Evolutionary conservation across 2,329 filamentous ascomycete genomes (phyloP).

Genomic region (Fusarium staphyleae): DNA sequence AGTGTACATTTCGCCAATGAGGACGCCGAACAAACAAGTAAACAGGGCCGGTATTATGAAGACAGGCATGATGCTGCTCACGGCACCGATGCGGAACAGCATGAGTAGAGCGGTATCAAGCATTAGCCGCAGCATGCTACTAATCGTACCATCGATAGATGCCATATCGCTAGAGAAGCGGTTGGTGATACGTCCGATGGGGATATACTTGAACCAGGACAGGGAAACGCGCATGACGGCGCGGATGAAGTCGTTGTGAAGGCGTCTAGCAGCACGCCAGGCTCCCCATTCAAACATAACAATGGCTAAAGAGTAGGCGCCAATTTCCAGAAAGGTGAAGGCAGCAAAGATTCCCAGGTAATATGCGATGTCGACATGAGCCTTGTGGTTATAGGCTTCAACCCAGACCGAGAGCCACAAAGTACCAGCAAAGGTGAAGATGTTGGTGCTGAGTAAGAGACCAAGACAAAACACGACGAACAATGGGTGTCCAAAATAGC

Average conservation of each 20-base stretch:
- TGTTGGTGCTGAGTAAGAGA: conserved; percentile 51
- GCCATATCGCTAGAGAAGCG: conserved; percentile 64
- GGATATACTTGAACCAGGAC: conserved; percentile 63
- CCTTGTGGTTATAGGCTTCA: conserved; percentile 55
- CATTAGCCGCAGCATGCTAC: conserved; percentile 53
- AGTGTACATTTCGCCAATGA: conserved; percentile 59
- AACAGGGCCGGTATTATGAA: conserved; percentile 57
- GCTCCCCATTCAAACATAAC: conserved; percentile 61
- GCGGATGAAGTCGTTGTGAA: conserved; percentile 61
- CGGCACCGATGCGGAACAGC: conserved; percentile 55
- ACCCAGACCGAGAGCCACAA: conserved; percentile 63
- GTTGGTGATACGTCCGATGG: conserved; percentile 61
- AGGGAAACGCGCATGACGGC: conserved; percentile 62
- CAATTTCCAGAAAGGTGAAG: conserved; percentile 53
- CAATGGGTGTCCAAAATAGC: conserved; percentile 56
- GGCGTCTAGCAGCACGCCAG: conserved; percentile 61
- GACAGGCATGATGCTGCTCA: conserved; percentile 60
- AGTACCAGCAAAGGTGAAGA: conserved; percentile 52
- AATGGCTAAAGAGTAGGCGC: conserved; percentile 52
- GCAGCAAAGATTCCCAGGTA: conserved; percentile 62
- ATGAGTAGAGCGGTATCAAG: conserved; percentile 53
- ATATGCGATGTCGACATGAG: conserved; percentile 54
- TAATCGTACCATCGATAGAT: conserved; percentile 60
- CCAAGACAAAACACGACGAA: conserved; percentile 52
- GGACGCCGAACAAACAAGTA: conserved; percentile 54